Conservation (phyloP, 192 early-diverging fungal genomes). For the Coemansia sp. region DNA sequence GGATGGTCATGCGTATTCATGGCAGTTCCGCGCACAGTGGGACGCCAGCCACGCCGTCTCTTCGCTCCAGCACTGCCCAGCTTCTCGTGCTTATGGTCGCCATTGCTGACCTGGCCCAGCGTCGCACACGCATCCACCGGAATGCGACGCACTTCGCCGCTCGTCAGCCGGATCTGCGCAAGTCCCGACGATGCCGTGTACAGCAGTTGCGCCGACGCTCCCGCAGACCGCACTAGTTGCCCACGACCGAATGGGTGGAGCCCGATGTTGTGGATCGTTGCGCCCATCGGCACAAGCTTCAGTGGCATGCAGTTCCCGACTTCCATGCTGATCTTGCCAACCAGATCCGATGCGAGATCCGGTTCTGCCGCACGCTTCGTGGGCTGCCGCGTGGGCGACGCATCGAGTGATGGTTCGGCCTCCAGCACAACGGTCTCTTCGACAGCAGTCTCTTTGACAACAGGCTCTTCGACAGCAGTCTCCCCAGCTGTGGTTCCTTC, state of each 20-base stretch:
- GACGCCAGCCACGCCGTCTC: conserved; percentile 82
- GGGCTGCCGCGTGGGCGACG: no score
- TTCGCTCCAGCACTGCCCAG: conserved; percentile 88
- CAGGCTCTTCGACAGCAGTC: background rate
- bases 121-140: conserved; percentile 84
- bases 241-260: conserved; percentile 76
- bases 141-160: conserved; percentile 85
- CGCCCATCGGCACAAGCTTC: conserved; percentile 90
- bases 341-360: background rate
- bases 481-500: no score
- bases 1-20: conserved; percentile 95
- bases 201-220: conserved; percentile 81
- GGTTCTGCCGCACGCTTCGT: background rate
- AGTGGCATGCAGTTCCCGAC: conserved; percentile 89
- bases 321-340: conserved; percentile 57
- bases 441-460: background rate
- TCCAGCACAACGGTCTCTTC: background rate
- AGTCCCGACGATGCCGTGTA: conserved; percentile 73
- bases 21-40: conserved; percentile 93
- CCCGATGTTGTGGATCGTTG: conserved; percentile 82
- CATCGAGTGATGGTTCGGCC: no score
- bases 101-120: conserved; percentile 87
- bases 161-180: conserved; percentile 82
- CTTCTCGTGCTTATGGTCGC: conserved; percentile 83
- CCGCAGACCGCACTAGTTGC: conserved; percentile 80